Conservation (phyloP, 148 eudicot genomes). For the Gaultheria prostrata region DNA sequence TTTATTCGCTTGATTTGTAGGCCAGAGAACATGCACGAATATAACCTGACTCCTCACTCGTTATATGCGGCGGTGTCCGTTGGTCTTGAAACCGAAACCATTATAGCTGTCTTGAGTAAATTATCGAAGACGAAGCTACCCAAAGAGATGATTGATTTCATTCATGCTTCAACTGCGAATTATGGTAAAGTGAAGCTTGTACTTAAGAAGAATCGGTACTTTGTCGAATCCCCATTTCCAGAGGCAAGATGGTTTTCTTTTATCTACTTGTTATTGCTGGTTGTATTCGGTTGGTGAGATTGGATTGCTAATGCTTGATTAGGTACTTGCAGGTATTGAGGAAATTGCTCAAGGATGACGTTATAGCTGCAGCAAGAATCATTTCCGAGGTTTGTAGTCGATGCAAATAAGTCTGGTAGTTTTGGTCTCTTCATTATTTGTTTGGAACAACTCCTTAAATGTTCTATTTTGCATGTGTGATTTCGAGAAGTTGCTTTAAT, state of each 20-base stretch:
- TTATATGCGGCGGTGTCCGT: conserved; percentile 96
- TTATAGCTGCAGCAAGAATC: conserved; percentile 73
- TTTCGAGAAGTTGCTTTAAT: not conserved
- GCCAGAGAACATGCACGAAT: conserved; percentile 79
- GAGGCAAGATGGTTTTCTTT: conserved; percentile 51
- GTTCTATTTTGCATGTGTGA: not conserved
- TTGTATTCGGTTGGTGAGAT: not conserved
- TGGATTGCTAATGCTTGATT: not conserved
- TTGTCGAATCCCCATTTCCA: conserved; percentile 89
- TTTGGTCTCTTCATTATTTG: not conserved
- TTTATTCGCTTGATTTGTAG: conserved; percentile 18
- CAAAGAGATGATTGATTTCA: conserved; percentile 91
- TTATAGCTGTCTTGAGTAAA: conserved; percentile 76
- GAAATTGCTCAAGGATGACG: conserved; percentile 72
- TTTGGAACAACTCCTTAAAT: not conserved
- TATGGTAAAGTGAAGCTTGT: conserved; percentile 99
- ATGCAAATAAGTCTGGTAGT: conserved; percentile 9
- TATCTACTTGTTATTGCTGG: not conserved
- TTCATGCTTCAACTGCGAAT: conserved; percentile 85
- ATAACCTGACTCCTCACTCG: conserved; percentile 95
- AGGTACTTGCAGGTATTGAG: conserved; percentile 64
- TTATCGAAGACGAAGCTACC: conserved; percentile 94
- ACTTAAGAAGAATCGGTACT: conserved; percentile 90
- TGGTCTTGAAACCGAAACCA: conserved; percentile 92
- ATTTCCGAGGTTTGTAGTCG: conserved; percentile 51